Conservation (phyloP, 2,329 filamentous ascomycete genomes). For the Colletotrichum musicola region DNA sequence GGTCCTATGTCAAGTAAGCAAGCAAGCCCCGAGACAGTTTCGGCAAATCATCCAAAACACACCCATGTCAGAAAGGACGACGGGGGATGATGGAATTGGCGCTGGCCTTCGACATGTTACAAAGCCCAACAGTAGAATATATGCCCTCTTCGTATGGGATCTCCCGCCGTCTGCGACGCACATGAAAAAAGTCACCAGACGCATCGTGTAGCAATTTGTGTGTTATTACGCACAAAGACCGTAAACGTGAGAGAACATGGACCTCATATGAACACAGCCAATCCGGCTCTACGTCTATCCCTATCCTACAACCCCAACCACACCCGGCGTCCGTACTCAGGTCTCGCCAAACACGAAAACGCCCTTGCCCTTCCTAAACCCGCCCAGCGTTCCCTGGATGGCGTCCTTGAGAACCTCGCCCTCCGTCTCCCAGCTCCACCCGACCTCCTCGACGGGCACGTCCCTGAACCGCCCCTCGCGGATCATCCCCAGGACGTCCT, state of each 20-base stretch:
- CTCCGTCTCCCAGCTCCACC: slow-evolving; percentile 86
- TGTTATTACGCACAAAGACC: no score
- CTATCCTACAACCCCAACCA: slow-evolving; percentile 22
- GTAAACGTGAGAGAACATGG: neutral
- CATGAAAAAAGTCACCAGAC: no score
- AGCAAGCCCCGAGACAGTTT: no score
- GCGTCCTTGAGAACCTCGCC: slow-evolving; percentile 76
- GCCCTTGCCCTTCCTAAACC: slow-evolving; percentile 89
- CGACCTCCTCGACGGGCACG: slow-evolving; percentile 83
- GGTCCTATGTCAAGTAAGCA: no score
- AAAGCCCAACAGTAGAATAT: no score
- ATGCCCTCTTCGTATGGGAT: no score
- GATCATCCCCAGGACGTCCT: slow-evolving; percentile 83
- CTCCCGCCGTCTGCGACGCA: no score
- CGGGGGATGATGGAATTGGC: no score
- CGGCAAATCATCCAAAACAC: no score
- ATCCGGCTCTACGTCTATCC: neutral
- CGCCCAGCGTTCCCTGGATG: slow-evolving; percentile 85
- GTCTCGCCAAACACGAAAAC: slow-evolving; percentile 84
- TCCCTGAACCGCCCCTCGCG: slow-evolving; percentile 84
- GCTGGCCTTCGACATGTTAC: no score
- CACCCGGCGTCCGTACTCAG: slow-evolving; percentile 45
- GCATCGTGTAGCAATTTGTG: no score
- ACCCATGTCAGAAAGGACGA: no score
- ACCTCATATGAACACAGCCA: neutral